A percentile compares a stretch with the other conserved stretches of the same genome.
Evolutionary conservation across 2,329 filamentous ascomycete genomes (phyloP).

Genomic region (Sarocladium oryzae): DNA sequence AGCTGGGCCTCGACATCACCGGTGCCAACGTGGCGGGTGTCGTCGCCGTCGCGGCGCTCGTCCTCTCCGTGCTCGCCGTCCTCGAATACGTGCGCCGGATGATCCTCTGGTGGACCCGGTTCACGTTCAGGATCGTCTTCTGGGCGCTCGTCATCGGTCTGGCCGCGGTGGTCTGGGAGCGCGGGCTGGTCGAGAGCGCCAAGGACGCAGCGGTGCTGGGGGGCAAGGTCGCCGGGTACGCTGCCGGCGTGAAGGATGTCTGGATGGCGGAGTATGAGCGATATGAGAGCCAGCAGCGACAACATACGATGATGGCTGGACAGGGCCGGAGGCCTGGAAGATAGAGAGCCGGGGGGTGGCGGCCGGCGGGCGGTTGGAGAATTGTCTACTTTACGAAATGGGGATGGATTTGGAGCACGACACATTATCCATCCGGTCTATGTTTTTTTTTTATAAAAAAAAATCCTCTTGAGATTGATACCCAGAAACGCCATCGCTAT

Average conservation of each 20-base stretch:
- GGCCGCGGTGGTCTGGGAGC: conserved; percentile 52
- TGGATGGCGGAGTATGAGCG: conserved; percentile 52
- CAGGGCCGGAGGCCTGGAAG: conserved; percentile 3
- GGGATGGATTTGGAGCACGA: too few species aligned
- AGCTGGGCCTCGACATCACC: conserved; percentile 23
- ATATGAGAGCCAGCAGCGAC: conserved; percentile 42
- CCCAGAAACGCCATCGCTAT: conserved; percentile 37
- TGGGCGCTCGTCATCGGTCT: conserved; percentile 54
- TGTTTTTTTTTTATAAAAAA: too few species aligned
- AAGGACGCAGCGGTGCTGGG: conserved; percentile 47
- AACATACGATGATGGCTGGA: conserved; percentile 14
- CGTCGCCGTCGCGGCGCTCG: conserved; percentile 25
- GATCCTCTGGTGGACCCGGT: conserved; percentile 69
- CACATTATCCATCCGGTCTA: conserved; percentile 11
- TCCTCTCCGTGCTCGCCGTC: conserved; percentile 55
- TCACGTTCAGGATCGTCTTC: conserved; percentile 56
- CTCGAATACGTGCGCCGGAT: conserved; percentile 66
- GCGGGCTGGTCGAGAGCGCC: conserved; percentile 59
- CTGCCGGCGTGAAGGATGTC: conserved; percentile 42
- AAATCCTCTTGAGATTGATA: not conserved
- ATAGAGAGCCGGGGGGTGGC: not conserved
- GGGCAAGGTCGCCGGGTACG: conserved; percentile 38
- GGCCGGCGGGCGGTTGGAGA: too few species aligned
- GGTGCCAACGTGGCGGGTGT: conserved; percentile 27
- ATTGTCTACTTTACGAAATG: too few species aligned